Evolutionary conservation across 148 eudicot species (phyloP).

Genomic region (Mesembryanthemum crystallinum): DNA sequence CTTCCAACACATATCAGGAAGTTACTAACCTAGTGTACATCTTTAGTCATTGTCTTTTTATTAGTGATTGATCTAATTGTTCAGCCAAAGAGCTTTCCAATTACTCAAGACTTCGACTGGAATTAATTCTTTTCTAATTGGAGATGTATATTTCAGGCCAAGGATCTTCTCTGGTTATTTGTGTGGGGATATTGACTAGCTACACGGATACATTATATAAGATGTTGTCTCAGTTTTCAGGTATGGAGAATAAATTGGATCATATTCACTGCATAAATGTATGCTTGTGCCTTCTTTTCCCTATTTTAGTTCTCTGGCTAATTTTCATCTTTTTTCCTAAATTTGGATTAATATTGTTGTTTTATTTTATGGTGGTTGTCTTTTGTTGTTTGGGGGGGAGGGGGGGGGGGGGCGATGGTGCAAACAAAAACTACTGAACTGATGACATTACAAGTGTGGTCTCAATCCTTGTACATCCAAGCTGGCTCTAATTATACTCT

Average conservation of each 20-base stretch:
- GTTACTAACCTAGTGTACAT: not conserved
- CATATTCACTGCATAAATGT: not conserved
- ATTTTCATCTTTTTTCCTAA: not conserved
- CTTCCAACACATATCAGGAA: too few relatives aligned
- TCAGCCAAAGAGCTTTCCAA: not conserved
- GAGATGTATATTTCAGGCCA: slow-evolving; percentile 64
- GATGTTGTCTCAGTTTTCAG: slow-evolving; percentile 87
- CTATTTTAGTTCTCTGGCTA: too few relatives aligned
- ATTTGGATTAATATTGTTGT: not conserved
- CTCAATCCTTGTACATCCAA: too few relatives aligned
- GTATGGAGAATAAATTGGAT: slow-evolving; percentile 29
- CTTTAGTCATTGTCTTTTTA: not conserved
- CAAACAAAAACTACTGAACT: too few relatives aligned
- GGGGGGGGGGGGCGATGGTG: too few relatives aligned
- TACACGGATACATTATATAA: slow-evolving; percentile 78
- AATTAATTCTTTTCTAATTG: slow-evolving; percentile 12
- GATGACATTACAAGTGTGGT: too few relatives aligned
- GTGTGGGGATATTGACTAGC: slow-evolving; percentile 91
- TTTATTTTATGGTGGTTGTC: not conserved
- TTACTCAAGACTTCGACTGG: not conserved
- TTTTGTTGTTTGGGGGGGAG: not conserved
- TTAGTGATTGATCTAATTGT: not conserved
- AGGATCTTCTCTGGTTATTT: slow-evolving; percentile 87
- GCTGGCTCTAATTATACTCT: too few relatives aligned
- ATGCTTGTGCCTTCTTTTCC: too few relatives aligned